These are phyloP conservation scores for Xylaria digitata DNA, from an alignment of 2,329 filamentous ascomycete species.

Conservation along the genomic window DNA sequence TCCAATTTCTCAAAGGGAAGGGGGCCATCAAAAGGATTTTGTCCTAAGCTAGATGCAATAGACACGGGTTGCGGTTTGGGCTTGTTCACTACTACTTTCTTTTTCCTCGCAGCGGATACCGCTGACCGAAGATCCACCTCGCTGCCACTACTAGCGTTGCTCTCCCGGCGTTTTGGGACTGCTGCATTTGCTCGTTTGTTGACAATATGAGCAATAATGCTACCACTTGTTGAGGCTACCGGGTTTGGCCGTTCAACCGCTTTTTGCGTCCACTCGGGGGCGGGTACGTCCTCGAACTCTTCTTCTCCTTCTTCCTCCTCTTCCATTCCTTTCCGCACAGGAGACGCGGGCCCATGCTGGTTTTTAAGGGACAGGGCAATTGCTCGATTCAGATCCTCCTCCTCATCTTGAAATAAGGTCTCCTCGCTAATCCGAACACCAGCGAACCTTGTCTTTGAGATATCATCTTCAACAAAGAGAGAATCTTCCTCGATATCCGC, in stretches of 20 bases:
- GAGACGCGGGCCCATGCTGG: conserved; percentile 58
- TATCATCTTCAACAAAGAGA: conserved; percentile 63
- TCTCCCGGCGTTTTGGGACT: conserved; percentile 60
- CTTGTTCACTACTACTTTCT: conserved; percentile 54
- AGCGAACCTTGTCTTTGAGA: conserved; percentile 35
- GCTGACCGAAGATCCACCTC: conserved; percentile 85
- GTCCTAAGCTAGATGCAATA: conserved; percentile 62
- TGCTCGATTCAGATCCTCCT: conserved; percentile 78
- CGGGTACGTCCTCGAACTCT: conserved; percentile 63
- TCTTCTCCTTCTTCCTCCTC: conserved; percentile 56
- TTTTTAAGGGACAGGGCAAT: conserved; percentile 86
- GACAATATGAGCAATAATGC: conserved; percentile 77
- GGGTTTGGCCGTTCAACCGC: conserved; percentile 64
- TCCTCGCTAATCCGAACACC: conserved; percentile 40
- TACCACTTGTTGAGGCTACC: conserved; percentile 62
- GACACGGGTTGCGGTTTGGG: conserved; percentile 45
- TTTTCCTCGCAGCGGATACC: conserved; percentile 73
- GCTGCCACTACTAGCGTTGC: conserved; percentile 73
- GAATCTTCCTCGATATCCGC: conserved; percentile 62
- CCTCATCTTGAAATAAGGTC: conserved; percentile 56
- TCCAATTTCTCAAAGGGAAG: conserved; percentile 91
- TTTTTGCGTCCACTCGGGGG: conserved; percentile 68
- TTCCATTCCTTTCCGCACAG: conserved; percentile 40
- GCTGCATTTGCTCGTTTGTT: conserved; percentile 77
- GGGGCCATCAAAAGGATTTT: conserved; percentile 77